Evolutionary conservation across 208 protist species (phyloP), one percentile per base, ranked within the genome.

Genomic region (Leishmania martiniquensis): DNA sequence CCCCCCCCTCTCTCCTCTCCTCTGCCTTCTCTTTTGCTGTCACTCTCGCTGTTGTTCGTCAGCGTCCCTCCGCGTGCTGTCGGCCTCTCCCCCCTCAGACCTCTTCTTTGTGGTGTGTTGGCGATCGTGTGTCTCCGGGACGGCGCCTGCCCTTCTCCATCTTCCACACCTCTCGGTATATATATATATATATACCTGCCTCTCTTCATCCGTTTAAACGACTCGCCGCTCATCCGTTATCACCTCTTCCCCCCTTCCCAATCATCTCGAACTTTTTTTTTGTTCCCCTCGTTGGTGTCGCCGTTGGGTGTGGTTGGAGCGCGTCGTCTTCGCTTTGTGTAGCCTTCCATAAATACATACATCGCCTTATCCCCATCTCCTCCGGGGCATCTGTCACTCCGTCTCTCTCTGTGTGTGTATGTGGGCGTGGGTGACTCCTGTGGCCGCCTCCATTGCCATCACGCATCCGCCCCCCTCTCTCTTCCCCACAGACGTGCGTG

Each of bases 41-140:
- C n/a, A 13, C 39, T 65, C 12, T 66, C 2, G n/a, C n/a, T 70
- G 20, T 72, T 65, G 62, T 3, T 9, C 57, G n/a, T 55, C 25
- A 10, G 20, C 55, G 55, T 79, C 3, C 22, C 66, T 55, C 68
- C 73, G 37, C 69, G 44, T 42, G 68, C 52, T 25, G 22, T 66
- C 32, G 13, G n/a, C 39, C 20, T 25, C 37, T 63, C 34, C 9
- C 42, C 49, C 22, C 32, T 67, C 37, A n/a, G n/a, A 72, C 44
- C 55, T 62, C 55, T 62, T 17, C 55, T 62, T n/a, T n/a, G n/a
- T n/a, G n/a, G n/a, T n/a, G n/a, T n/a, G n/a, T n/a, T n/a, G n/a
- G n/a, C n/a, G n/a, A n/a, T n/a, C n/a, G n/a, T n/a, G n/a, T n/a
- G n/a, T n/a, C n/a, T n/a, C n/a, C n/a, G n/a, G n/a, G n/a, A n/a